phyloP scores from a whole-genome alignment of 257 asterid genomes.

The Nicotiana attenuata region DNA sequence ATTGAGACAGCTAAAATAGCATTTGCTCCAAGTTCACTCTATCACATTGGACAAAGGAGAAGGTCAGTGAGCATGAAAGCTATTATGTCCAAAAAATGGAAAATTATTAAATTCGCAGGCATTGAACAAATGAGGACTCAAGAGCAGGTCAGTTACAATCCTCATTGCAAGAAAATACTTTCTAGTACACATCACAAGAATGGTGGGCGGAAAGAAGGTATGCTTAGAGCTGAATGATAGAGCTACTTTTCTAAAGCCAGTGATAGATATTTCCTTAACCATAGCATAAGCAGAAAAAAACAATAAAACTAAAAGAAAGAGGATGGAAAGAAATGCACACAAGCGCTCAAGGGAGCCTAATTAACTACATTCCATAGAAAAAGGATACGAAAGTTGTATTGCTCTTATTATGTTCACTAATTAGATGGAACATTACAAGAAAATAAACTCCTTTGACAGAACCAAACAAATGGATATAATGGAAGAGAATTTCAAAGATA shows the following conservation, averaged over 20 bases:
- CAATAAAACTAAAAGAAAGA: not conserved
- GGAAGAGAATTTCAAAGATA: not conserved
- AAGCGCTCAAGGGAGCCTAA: not conserved
- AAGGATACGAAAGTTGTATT: not conserved
- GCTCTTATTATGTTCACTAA: not conserved
- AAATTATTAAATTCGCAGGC: not conserved
- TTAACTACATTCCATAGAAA: not conserved
- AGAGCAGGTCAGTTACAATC: not conserved
- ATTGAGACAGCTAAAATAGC: constrained; percentile 95
- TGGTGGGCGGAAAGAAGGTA: not conserved
- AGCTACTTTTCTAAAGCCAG: not conserved
- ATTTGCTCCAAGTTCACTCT: constrained; percentile 98
- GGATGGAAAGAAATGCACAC: not conserved
- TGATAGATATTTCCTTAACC: not conserved
- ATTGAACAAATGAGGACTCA: not conserved
- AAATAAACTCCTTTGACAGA: not conserved
- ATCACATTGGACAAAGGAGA: constrained; percentile 16
- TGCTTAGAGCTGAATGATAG: not conserved
- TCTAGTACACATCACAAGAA: not conserved
- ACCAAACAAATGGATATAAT: not conserved
- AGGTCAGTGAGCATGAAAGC: not conserved
- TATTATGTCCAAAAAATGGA: not conserved
- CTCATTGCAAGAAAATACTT: not conserved
- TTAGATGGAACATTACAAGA: not conserved
- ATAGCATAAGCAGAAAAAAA: not conserved